Base-by-base conservation (phyloP, 257 asterid species). In the Echites panduratus region DNA sequence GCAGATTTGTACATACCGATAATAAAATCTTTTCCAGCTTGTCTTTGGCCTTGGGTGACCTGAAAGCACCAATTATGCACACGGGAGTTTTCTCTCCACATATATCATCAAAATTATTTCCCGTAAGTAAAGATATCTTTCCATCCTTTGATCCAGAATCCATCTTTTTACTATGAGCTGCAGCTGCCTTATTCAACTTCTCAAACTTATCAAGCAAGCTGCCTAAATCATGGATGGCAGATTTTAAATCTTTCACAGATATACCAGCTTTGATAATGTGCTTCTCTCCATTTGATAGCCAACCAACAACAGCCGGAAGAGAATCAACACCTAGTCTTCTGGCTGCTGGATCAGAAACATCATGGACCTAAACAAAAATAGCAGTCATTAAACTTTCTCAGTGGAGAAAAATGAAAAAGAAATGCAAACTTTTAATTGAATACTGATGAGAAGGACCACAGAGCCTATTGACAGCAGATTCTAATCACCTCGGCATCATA, bases 291-390 rank as follows among this genome's bases (percentile, higher is more conserved):
- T 91, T 87, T 38, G 98, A 84, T 38, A 87, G 82, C 97, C 95
- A 87, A 56, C 98, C 93, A 76, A 92, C 77, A 29, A 95, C 73
- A 27, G 96, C 98, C 26, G 99, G 99, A 79, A 95, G 96, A 47
- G 94, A 84, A 73, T 85, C 84, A 9, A 90, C 75, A 14, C 96
- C 98, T 74, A 95, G 73, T 66, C 74, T 79, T 74, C 78, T 84
- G 74, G 84, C 84, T 49, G 81, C 74, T 7, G 87, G 83, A 77
- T 89, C 96, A 53, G 97, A 86, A 66, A 70, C 76, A 70, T 87
- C 97, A 56, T 38, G 87, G 68, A 92, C 96, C 99, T 95, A 72
- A 11, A 72, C 57, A 72, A 35, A 70, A 62, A 43, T 35, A 52
- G 68, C 17, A 65, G 52, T 79, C 49, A 65, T 16, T 49, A 45